A percentile compares a stretch with the other conserved stretches of the same genome.
Conservation (phyloP, 75 land plant species). For the Chamaecyparis obtusa region DNA sequence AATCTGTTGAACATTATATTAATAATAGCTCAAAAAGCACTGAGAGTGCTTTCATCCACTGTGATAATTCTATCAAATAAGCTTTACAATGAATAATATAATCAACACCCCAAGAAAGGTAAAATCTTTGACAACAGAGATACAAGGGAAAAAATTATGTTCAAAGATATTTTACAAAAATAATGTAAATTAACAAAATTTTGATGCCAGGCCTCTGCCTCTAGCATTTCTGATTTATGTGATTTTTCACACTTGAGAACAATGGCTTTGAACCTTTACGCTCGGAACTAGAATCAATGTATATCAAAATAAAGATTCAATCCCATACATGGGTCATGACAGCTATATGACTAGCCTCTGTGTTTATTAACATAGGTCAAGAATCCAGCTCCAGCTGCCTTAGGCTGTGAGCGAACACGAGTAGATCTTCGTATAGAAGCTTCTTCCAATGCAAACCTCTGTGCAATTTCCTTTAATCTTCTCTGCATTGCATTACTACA, state of each 20-base stretch:
- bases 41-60: background rate
- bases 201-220: conserved; percentile 1
- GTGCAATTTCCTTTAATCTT: conserved; percentile 64
- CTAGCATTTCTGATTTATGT: conserved; percentile 1
- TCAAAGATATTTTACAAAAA: conserved; percentile 12
- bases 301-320: conserved; percentile 2
- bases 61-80: background rate
- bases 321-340: background rate
- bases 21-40: background rate
- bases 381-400: conserved; percentile 56
- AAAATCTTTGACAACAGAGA: background rate
- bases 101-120: background rate
- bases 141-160: too few species aligned
- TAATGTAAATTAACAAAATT: conserved; percentile 5
- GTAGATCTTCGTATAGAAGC: conserved; percentile 71
- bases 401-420: conserved; percentile 75
- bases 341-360: background rate
- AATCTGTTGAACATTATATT: background rate
- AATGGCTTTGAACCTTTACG: background rate
- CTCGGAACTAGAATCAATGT: background rate
- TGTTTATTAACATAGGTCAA: conserved; percentile 65
- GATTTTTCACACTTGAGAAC: background rate
- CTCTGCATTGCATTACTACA: conserved; percentile 62
- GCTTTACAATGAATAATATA: background rate
- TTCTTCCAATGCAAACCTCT: conserved; percentile 51